Base-by-base conservation (phyloP, 305 asterid species). In the Fraxinus dipetala region DNA sequence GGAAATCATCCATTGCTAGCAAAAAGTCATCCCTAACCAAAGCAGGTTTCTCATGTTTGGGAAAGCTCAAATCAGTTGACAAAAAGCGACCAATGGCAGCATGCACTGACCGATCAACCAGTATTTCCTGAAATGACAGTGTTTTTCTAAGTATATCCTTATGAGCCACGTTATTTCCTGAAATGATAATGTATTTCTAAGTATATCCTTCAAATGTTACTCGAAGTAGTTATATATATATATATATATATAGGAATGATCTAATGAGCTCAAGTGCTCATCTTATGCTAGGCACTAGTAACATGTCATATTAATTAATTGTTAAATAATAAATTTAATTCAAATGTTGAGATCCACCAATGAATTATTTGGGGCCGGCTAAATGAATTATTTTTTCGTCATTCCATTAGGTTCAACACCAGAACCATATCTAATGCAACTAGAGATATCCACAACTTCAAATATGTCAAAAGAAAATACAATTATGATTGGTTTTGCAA, bases 81-180 rank as follows among this genome's bases (percentile, higher is more conserved):
- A 93, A 83, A 84, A 92, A 81, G 67, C 92, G 96, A 86, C 94
- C 92, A 28, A 90, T 86, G 80, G 98, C 97, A 78, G 97, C 91
- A 89, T 94, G 99, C 79, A 96, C 93, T 54, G 99, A 89, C 87
- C 99, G 90, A 86, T 96, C 97, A 48, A 93, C 93, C 87, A 96
- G 92, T 88, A 92, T 93, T 90, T 94, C 98, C 97, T 93, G 89
- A 75, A 85, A 72, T 78, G 45, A 79, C 38, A 40, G 54, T 65
- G 65, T 78, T 43, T 56, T 77, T 59, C 20, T 65, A 65, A 59
- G 63, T 80, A 73, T 70, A 74, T 40, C 67, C 79, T 34, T 18
- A 45, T 30, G 18, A 35, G 80, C 11, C 34, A 67, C 28, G 36
- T 28, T 67, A 9, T 63, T 24, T 63, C 72, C 72, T 9, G 72